phyloP scores from a whole-genome alignment of 768 basidiomycete species.

The Tephrocybe sp. region DNA sequence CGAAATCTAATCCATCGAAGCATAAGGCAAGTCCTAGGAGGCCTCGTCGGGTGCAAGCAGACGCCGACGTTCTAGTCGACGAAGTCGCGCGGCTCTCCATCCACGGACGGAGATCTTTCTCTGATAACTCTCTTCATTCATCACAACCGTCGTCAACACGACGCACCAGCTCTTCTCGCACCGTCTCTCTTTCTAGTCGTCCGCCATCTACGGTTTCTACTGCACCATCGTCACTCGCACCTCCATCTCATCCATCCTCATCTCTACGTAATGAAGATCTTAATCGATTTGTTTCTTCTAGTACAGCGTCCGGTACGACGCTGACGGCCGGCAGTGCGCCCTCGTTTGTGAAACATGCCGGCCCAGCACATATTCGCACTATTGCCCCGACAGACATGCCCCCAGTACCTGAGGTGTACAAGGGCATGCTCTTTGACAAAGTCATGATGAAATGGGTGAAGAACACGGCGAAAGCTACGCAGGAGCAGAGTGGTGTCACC shows the following conservation, averaged over 20 bases:
- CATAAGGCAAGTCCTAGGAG: conserved; percentile 43
- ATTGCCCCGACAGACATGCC: conserved; percentile 84
- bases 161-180: conserved; percentile 19
- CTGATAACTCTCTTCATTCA: conserved; percentile 14
- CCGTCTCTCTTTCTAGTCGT: conserved; percentile 27
- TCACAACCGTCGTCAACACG: conserved; percentile 19
- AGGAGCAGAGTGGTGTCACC: conserved; percentile 27
- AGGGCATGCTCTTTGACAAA: conserved; percentile 87
- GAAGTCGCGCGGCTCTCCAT: conserved; percentile 46
- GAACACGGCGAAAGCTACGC: conserved; percentile 39
- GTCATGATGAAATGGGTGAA: conserved; percentile 86
- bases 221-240: conserved; percentile 27
- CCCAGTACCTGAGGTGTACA: conserved; percentile 72
- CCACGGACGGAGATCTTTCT: conserved; percentile 31
- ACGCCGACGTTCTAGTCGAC: conserved; percentile 38
- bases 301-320: conserved; percentile 78
- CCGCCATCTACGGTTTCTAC: conserved; percentile 18
- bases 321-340: conserved; percentile 70
- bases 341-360: conserved; percentile 84
- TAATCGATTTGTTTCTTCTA: conserved; percentile 88
- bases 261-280: conserved; percentile 71
- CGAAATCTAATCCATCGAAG: conserved; percentile 16
- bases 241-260: conserved; percentile 50
- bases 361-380: conserved; percentile 74
- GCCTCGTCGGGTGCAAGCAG: conserved; percentile 34